phyloP scores from a whole-genome alignment of 1,284 basidiomycete genomes.

The Cryptococcus sp. region DNA sequence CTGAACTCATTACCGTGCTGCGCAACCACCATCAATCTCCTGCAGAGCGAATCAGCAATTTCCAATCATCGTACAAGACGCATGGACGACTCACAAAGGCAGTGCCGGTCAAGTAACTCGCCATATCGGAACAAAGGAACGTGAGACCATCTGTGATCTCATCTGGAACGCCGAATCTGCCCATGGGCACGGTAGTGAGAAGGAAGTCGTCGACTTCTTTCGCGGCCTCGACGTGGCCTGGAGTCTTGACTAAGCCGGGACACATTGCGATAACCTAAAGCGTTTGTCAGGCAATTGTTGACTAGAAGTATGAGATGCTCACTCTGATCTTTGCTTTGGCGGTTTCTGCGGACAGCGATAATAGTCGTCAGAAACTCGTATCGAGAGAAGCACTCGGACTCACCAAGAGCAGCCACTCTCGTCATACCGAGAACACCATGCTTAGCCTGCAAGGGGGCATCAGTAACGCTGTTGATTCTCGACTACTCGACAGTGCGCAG shows the following conservation, averaged over 20 bases:
- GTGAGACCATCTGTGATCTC: slow-evolving; percentile 1
- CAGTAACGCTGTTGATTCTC: too few relatives aligned
- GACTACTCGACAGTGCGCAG: not conserved
- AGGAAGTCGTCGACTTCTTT: not conserved
- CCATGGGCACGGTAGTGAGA: not conserved
- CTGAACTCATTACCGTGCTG: not conserved
- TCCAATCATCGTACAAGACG: too few relatives aligned
- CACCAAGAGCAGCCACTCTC: not conserved
- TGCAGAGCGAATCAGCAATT: not conserved
- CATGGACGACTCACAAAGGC: not conserved
- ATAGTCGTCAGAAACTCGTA: not conserved
- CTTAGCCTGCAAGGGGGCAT: not conserved
- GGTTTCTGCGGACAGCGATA: not conserved
- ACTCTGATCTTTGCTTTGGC: slow-evolving; percentile 1
- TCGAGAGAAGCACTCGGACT: not conserved
- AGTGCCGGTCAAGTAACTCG: not conserved
- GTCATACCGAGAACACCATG: not conserved
- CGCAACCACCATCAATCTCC: not conserved
- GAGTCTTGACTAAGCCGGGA: not conserved
- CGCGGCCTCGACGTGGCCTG: not conserved
- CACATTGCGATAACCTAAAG: not conserved
- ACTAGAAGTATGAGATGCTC: not conserved
- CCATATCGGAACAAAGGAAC: not conserved
- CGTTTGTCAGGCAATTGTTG: not conserved
- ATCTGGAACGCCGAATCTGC: not conserved